Percentiles rank a stretch among this genome's conserved stretches.
Conservation (phyloP, 257 asterid species). For the Vinca minor region DNA sequence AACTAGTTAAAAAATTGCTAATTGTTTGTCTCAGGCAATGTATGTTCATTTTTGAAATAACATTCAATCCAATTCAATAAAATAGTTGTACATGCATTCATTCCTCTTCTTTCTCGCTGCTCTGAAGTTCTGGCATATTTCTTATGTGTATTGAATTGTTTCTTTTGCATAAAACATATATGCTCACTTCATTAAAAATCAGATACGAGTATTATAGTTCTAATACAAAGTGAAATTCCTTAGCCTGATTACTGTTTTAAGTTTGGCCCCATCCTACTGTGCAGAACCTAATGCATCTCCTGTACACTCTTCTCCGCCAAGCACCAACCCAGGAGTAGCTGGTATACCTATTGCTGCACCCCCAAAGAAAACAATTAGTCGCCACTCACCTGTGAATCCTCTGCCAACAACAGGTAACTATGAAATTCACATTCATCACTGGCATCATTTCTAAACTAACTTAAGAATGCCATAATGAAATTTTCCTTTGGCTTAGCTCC, state of each 20-base stretch:
- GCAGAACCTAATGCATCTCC: slow-evolving; percentile 44
- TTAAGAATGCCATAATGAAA: slow-evolving; percentile 2
- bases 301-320: slow-evolving; percentile 42
- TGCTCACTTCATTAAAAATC: neutral
- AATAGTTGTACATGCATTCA: neutral
- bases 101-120: neutral
- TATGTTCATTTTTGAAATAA: neutral
- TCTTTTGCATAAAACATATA: neutral
- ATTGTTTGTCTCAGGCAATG: neutral
- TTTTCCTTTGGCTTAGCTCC: slow-evolving; percentile 41
- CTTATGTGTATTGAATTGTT: neutral
- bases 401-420: slow-evolving; percentile 50
- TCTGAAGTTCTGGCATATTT: neutral
- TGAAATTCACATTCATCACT: slow-evolving; percentile 5
- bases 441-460: slow-evolving; percentile 10
- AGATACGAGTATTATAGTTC: neutral
- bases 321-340: slow-evolving; percentile 27
- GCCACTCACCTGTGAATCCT: slow-evolving; percentile 28
- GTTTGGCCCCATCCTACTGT: slow-evolving; percentile 15
- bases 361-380: slow-evolving; percentile 22
- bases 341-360: slow-evolving; percentile 48
- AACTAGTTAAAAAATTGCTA: neutral
- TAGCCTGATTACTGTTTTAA: slow-evolving; percentile 8
- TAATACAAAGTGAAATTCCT: neutral
- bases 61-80: neutral